phyloP scores from a whole-genome alignment of 2,329 filamentous ascomycete species.

The Massarina eburnea region DNA sequence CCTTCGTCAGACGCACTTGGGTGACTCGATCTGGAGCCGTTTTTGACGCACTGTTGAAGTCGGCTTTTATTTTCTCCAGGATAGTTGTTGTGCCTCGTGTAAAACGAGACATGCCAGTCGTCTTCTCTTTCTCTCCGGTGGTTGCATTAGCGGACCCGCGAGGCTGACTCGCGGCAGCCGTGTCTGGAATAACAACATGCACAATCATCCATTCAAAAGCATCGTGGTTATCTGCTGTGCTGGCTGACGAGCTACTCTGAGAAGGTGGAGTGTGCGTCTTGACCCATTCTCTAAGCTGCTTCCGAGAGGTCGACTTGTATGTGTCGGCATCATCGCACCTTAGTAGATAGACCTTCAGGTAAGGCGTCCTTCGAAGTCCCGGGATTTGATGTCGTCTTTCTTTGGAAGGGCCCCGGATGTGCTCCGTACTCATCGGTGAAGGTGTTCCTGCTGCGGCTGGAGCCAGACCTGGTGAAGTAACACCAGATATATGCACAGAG shows the following conservation, averaged over 20 bases:
- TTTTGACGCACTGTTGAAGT: slow-evolving; percentile 83
- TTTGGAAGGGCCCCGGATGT: slow-evolving; percentile 36
- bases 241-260: slow-evolving; percentile 57
- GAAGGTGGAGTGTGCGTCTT: slow-evolving; percentile 67
- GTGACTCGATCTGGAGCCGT: slow-evolving; percentile 73
- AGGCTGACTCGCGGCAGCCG: slow-evolving; percentile 75
- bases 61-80: slow-evolving; percentile 83
- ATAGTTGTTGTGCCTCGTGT: slow-evolving; percentile 77
- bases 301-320: slow-evolving; percentile 79
- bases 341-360: slow-evolving; percentile 85
- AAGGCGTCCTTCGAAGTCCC: slow-evolving; percentile 87
- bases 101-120: slow-evolving; percentile 69
- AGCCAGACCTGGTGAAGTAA: slow-evolving; percentile 25
- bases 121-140: slow-evolving; percentile 66
- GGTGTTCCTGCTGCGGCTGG: slow-evolving; percentile 19
- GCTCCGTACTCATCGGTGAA: slow-evolving; percentile 29
- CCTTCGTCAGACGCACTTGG: slow-evolving; percentile 74
- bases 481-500: slow-evolving; percentile 48
- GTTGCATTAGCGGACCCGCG: slow-evolving; percentile 56
- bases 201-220: slow-evolving; percentile 94
- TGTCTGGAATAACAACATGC: slow-evolving; percentile 89
- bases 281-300: slow-evolving; percentile 87
- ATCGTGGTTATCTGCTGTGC: slow-evolving; percentile 86
- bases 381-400: slow-evolving; percentile 90
- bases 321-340: slow-evolving; percentile 94